Conservation (phyloP, 345 rosid species). For the Eucalyptus erythrocorys region DNA sequence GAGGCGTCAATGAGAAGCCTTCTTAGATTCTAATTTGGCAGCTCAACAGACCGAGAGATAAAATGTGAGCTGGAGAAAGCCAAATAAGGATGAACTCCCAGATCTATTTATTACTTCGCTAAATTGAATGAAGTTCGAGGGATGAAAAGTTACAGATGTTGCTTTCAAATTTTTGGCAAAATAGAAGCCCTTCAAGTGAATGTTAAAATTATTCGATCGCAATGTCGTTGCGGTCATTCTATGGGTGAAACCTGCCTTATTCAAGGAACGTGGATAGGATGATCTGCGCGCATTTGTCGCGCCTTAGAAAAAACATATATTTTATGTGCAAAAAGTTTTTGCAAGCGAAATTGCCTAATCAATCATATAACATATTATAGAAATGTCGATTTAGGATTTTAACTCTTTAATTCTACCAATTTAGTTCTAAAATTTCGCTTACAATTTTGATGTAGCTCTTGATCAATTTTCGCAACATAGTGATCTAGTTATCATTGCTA, state of each 20-base stretch:
- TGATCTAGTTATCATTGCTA: not conserved
- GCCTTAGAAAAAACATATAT: not conserved
- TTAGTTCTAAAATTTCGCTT: not conserved
- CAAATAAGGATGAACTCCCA: not conserved
- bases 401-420: not conserved
- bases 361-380: not conserved
- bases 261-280: not conserved
- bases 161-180: not conserved
- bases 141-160: not conserved
- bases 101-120: not conserved
- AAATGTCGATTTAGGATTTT: no score
- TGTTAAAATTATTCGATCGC: not conserved
- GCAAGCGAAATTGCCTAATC: not conserved
- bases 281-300: accelerated
- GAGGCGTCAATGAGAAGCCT: not conserved
- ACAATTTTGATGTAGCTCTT: not conserved
- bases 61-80: not conserved
- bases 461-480: not conserved
- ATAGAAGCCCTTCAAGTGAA: not conserved
- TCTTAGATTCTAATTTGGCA: not conserved
- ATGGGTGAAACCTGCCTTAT: not conserved
- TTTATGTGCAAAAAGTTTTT: no score
- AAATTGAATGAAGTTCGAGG: not conserved
- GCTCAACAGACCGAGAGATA: not conserved
- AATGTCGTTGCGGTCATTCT: not conserved